Evolutionary conservation across 2,329 filamentous ascomycete genomes (phyloP).

Genomic region (Alternaria conjuncta): DNA sequence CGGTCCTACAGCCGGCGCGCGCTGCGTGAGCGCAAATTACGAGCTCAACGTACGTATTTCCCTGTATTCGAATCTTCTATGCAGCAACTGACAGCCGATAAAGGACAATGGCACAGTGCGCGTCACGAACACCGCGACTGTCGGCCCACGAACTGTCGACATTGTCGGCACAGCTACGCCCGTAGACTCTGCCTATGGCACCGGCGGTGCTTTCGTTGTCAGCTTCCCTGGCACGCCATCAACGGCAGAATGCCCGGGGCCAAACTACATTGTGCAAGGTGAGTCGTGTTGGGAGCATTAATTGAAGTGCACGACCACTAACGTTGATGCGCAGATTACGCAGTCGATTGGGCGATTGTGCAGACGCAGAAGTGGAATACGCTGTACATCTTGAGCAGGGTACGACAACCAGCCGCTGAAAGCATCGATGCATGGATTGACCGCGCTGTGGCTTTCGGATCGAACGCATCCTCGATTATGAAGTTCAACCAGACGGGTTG

Average conservation of each 20-base stretch:
- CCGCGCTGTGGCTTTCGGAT: conserved; percentile 18
- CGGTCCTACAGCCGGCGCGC: conserved; percentile 31
- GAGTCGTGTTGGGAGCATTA: neutral
- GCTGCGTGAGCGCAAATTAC: conserved; percentile 35
- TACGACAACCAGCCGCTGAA: conserved; percentile 24
- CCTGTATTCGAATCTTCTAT: neutral
- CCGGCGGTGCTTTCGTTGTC: conserved; percentile 31
- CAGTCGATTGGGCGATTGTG: conserved; percentile 35
- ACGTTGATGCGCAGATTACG: conserved; percentile 24
- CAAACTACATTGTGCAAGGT: conserved; percentile 43
- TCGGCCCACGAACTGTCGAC: conserved; percentile 18
- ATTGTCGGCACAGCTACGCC: conserved; percentile 33
- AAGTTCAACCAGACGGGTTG: conserved; percentile 30
- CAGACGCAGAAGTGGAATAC: conserved; percentile 39
- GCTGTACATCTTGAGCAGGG: conserved; percentile 35
- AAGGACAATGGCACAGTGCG: conserved; percentile 32
- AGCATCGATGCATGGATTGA: conserved; percentile 28
- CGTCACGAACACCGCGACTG: conserved; percentile 31
- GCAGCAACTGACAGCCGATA: neutral
- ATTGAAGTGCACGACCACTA: neutral
- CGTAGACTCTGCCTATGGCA: conserved; percentile 26
- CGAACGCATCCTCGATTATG: conserved; percentile 19
- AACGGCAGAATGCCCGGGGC: conserved; percentile 26
- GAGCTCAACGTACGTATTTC: conserved; percentile 23
- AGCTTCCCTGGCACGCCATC: conserved; percentile 27